Evolutionary conservation across 176 grass and related monocot genomes (phyloP), one percentile per base, ranked within the genome.

Genomic region (Tuctoria greenei): DNA sequence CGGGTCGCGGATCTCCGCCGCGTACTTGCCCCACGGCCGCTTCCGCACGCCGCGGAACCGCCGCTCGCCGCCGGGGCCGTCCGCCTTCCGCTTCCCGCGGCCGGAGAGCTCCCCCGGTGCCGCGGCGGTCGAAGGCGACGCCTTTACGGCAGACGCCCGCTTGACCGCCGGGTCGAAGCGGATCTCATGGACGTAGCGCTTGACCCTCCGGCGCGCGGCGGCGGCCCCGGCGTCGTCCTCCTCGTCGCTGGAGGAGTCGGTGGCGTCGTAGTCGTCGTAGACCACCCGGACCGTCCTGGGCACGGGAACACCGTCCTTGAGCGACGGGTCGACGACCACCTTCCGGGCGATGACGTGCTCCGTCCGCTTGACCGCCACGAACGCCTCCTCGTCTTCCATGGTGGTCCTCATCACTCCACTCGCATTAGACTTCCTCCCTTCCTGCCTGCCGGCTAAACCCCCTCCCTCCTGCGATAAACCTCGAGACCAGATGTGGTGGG

Each of bases 1-100:
- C 10, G 96, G 96, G 89, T 99, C 96, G 13, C 96, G 89, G 67
- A 99, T 99, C 89, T 99, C 96, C 80, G 96, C 96, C 14, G 96
- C 96, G 69, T 95, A 99, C 82, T 99, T 99, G 31, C 96, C 96
- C 96, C 96, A 99, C 1, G 96, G 92, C 25, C 96, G 89, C 24
- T 81, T 67, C 8, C 96, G 78, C 6, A 99, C 96, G 39, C 96
- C 96, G 6, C 96, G 96, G 87, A 99, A 99, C 87, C 89, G 81
- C 23, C 23, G 85, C 69, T 81, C 87, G 11, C 31, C 50, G 12
- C 24, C 73, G 4, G 37, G 81, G 7, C 26, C 81, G 21, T 89
- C 84, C 4, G 74, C 73, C 70, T 87, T 87, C 62, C 88, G 61
- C 82, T 85, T 90, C 61, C n/a, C n/a, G n/a, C 79, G 10, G 4